These are phyloP conservation scores for Ruellia speciosa DNA, from an alignment of 305 asterid species.

Conservation along the genomic window DNA sequence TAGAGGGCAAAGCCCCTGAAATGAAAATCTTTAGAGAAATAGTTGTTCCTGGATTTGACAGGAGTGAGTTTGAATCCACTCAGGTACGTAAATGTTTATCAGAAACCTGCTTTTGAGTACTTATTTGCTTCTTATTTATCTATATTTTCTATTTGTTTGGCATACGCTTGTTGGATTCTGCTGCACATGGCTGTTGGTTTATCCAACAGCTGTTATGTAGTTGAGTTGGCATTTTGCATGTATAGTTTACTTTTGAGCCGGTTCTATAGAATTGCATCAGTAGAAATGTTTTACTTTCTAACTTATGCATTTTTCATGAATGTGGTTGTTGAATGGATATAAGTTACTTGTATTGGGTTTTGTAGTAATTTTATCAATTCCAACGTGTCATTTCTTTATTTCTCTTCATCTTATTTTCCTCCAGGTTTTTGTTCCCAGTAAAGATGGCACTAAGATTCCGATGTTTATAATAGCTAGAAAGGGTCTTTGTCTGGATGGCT, in stretches of 20 bases:
- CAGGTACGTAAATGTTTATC: slow-evolving; percentile 45
- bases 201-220: too few species aligned
- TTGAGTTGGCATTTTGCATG: too few species aligned
- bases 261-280: too few species aligned
- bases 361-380: too few species aligned
- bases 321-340: too few species aligned
- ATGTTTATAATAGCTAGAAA: slow-evolving; percentile 71
- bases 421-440: slow-evolving; percentile 79
- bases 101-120: not conserved
- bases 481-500: slow-evolving; percentile 65
- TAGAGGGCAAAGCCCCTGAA: slow-evolving; percentile 46
- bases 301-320: too few species aligned
- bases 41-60: slow-evolving; percentile 72
- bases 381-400: not conserved
- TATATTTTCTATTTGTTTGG: slow-evolving; percentile 2
- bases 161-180: too few species aligned
- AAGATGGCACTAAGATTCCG: slow-evolving; percentile 71
- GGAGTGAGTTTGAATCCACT: slow-evolving; percentile 51
- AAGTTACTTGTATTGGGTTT: too few species aligned
- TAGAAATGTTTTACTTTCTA: too few species aligned
- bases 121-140: not conserved
- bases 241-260: too few species aligned
- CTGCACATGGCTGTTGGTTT: too few species aligned
- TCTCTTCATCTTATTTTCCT: slow-evolving; percentile 5
- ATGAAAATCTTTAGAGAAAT: slow-evolving; percentile 67